Base-by-base conservation (phyloP, 495 filamentous ascomycete species). In the Hamigera avellanea region DNA sequence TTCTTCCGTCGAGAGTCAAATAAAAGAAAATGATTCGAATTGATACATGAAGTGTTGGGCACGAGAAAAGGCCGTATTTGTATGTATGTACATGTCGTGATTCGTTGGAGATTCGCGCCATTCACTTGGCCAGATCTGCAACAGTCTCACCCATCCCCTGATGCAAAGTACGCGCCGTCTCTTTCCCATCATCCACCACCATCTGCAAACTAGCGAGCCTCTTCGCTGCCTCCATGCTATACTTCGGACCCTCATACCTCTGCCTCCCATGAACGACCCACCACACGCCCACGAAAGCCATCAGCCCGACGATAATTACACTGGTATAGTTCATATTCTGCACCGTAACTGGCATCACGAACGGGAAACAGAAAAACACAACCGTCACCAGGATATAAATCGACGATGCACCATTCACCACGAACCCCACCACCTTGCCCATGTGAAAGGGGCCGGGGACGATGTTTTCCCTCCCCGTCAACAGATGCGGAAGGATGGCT, bases 331-430 rank as follows among this genome's bases (percentile, higher is more conserved):
- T 83, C 79, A 83, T 83, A 10, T 64, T 69, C 14, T 64, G 52
- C n/a, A 53, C 62, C 0, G 61, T 65, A 0, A 62, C 69, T 0
- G 76, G 76, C 38, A 71, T 36, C 3, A 50, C 54, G 37, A 70
- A 70, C 2, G 76, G 82, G 55, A 86, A 85, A 48, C 80, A 85
- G 56, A 79, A 87, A 41, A 86, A 72, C 10, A 80, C 66, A 19
- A 78, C 66, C 45, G 82, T 86, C 2, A 77, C 54, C 1, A 64
- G 45, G 35, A 86, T 89, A 39, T 79, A 74, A 18, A 72, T 38
- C 19, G 78, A 59, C 2, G 76, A 61, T 3, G 70, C 35, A 7
- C 66, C 46, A 36, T 81, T 80, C 18, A 84, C 61, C 0, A 50
- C 38, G 42, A 62, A 75, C 0, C 78, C 81, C 2, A 64, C 48